Percentiles rank a stretch among this genome's conserved stretches.
These are phyloP conservation scores for Iberis pinnata DNA, from an alignment of 345 rosid species.

Conservation along the genomic window DNA sequence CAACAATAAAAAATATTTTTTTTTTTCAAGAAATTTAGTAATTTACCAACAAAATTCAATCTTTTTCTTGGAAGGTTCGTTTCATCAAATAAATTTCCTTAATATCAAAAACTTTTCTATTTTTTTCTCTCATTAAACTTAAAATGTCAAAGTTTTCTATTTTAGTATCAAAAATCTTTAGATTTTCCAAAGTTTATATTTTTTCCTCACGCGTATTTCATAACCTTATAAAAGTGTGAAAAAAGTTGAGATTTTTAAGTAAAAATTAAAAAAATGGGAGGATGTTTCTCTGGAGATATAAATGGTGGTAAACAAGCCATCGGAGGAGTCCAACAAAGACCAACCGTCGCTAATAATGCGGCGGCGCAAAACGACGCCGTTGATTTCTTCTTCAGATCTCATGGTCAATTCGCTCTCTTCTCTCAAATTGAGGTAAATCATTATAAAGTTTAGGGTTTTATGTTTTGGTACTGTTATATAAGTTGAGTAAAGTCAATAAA, in stretches of 20 bases:
- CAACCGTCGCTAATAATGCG: slow-evolving; percentile 23
- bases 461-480: not conserved
- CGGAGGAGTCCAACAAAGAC: slow-evolving; percentile 46
- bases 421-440: slow-evolving; percentile 61
- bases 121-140: too few species aligned
- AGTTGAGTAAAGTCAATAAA: not conserved
- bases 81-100: too few species aligned
- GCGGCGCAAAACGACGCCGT: slow-evolving; percentile 56
- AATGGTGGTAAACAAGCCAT: slow-evolving; percentile 67
- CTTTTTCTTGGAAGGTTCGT: too few species aligned
- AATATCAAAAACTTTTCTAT: too few species aligned
- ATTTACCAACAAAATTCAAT: too few species aligned
- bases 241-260: not conserved
- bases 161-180: not conserved
- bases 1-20: too few species aligned
- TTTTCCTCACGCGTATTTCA: too few species aligned
- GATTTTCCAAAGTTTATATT: too few species aligned
- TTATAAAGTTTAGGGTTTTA: not conserved
- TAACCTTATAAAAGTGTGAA: too few species aligned
- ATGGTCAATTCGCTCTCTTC: slow-evolving; percentile 45
- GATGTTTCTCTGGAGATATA: slow-evolving; percentile 52
- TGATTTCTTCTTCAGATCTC: slow-evolving; percentile 54
- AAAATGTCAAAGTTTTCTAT: too few species aligned
- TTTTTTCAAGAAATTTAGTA: too few species aligned
- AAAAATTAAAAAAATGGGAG: slow-evolving; percentile 40